A percentile compares a stretch with the other conserved stretches of the same genome.
Conservation (phyloP, 2,329 filamentous ascomycete species). For the Alternaria novae-zelandiae region DNA sequence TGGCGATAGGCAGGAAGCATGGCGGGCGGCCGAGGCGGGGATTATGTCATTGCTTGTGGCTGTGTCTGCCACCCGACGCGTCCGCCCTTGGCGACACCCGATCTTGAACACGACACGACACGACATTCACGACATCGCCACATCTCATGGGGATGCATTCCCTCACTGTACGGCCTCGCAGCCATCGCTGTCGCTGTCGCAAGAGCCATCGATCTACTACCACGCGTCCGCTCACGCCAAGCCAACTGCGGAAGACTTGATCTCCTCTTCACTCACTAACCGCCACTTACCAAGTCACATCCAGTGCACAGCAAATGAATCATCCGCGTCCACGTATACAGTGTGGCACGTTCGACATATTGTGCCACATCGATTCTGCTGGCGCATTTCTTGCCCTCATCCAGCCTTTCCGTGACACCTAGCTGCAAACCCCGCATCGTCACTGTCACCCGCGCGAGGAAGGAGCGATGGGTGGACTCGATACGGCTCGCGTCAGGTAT, state of each 20-base stretch:
- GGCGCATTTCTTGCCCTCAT: neutral
- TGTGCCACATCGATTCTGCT: neutral
- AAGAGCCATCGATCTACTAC: neutral
- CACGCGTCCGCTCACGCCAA: neutral
- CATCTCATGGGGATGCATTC: neutral
- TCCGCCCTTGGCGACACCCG: neutral
- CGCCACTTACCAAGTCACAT: neutral
- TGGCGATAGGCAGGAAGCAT: neutral
- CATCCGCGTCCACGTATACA: neutral
- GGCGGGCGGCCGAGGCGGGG: neutral
- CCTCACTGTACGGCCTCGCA: no score
- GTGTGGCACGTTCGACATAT: neutral
- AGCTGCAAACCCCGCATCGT: neutral
- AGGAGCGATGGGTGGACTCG: neutral
- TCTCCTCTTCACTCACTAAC: no score
- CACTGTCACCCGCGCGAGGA: neutral
- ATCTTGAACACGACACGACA: neutral
- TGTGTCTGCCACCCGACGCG: conserved; percentile 2
- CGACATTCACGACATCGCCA: neutral
- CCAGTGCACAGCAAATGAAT: neutral
- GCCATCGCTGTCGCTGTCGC: neutral
- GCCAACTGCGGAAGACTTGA: no score
- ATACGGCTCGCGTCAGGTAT: neutral
- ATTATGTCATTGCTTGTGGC: conserved; percentile 6
- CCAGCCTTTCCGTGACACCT: neutral